Conservation (phyloP, 2,329 filamentous ascomycete species). For the Dactylellina drechsleri region DNA sequence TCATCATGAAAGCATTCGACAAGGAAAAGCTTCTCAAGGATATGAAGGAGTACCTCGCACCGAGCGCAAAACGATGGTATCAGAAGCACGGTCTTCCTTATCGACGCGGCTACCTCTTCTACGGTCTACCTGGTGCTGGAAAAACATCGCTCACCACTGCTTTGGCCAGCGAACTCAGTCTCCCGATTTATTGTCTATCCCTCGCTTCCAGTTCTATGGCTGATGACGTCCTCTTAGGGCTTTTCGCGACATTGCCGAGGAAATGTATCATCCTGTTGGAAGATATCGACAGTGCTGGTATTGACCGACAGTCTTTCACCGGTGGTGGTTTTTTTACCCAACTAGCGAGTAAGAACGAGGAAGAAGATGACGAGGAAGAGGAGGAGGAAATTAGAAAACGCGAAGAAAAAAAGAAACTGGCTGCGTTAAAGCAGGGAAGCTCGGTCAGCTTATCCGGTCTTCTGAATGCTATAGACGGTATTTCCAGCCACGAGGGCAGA, state of each 20-base stretch:
- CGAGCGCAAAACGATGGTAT: constrained; percentile 77
- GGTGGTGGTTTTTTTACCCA: constrained; percentile 18
- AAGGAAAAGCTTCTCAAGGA: constrained; percentile 75
- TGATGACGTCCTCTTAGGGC: constrained; percentile 70
- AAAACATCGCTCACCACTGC: constrained; percentile 76
- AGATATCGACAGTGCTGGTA: constrained; percentile 74
- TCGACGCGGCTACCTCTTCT: constrained; percentile 79
- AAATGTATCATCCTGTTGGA: constrained; percentile 75
- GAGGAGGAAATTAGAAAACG: constrained; percentile 47
- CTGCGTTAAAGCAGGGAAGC: constrained; percentile 25
- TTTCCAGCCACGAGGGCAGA: constrained; percentile 69
- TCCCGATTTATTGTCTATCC: constrained; percentile 74
- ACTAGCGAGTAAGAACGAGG: constrained; percentile 37
- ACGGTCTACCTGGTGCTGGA: constrained; percentile 78
- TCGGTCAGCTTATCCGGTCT: constrained; percentile 74
- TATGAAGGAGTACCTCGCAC: constrained; percentile 81
- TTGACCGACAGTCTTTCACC: constrained; percentile 63
- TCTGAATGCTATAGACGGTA: constrained; percentile 83
- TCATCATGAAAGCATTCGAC: constrained; percentile 75
- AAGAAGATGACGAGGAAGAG: constrained; percentile 48
- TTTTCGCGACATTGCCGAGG: constrained; percentile 72
- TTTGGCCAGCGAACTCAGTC: constrained; percentile 72
- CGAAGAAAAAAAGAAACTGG: constrained; percentile 48
- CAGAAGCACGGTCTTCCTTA: constrained; percentile 79
- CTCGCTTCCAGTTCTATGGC: constrained; percentile 71